A percentile compares a stretch with the other conserved stretches of the same genome.
Evolutionary conservation across 2,329 filamentous ascomycete species (phyloP).

Genomic region (Penicillium fuscoglaucum): DNA sequence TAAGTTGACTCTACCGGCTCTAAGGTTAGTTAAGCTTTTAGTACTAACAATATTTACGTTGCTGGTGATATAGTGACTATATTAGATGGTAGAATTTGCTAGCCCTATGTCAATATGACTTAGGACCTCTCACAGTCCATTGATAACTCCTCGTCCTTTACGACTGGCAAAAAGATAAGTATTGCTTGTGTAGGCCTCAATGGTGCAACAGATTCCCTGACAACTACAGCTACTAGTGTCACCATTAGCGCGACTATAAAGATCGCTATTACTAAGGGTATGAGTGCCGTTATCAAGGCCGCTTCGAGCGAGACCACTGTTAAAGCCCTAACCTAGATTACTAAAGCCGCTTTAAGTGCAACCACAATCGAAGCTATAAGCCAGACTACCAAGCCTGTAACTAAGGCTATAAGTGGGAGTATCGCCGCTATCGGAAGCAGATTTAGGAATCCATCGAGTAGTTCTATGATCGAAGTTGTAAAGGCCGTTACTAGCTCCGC

Average conservation of each 20-base stretch:
- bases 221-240: not conserved
- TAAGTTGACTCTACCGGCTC: slow-evolving; percentile 54
- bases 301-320: not conserved
- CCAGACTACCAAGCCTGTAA: not conserved
- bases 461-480: not conserved
- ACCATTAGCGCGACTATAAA: not conserved
- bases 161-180: not conserved
- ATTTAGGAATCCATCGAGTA: not conserved
- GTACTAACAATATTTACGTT: slow-evolving; percentile 58
- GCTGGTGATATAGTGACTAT: slow-evolving; percentile 64
- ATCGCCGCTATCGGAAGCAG: not conserved
- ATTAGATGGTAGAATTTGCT: slow-evolving; percentile 59
- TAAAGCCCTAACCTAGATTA: not conserved
- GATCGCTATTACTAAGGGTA: not conserved
- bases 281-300: not conserved
- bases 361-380: not conserved
- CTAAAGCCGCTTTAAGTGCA: not conserved
- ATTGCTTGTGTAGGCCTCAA: not conserved
- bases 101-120: slow-evolving; percentile 43
- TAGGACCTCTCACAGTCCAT: slow-evolving; percentile 44
- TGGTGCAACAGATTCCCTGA: not conserved
- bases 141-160: not conserved
- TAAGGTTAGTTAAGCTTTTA: slow-evolving; percentile 54
- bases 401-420: not conserved
- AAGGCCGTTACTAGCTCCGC: not conserved